Conservation (phyloP, 495 filamentous ascomycete genomes). For the Geopyxis carbonaria region DNA sequence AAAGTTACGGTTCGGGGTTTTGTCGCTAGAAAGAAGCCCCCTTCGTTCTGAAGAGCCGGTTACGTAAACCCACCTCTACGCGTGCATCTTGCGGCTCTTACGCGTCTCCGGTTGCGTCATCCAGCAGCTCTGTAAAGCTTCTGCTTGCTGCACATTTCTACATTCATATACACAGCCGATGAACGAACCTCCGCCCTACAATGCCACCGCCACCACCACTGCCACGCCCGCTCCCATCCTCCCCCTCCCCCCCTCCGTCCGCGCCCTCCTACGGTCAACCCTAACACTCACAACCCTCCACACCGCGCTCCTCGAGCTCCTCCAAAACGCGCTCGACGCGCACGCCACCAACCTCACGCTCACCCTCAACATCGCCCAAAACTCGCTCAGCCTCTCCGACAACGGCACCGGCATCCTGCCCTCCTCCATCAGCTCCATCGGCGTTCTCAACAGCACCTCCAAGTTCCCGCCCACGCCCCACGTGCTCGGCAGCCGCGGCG, state of each 20-base stretch:
- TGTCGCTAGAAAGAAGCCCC: too few species aligned
- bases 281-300: conserved; percentile 57
- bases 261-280: conserved; percentile 78
- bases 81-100: too few species aligned
- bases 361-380: conserved; percentile 56
- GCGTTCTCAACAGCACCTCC: conserved; percentile 65
- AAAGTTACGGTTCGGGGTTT: too few species aligned
- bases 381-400: conserved; percentile 73
- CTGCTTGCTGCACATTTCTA: not conserved
- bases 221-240: conserved; percentile 35
- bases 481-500: conserved; percentile 52
- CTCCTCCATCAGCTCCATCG: conserved; percentile 48
- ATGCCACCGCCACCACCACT: too few species aligned
- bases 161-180: not conserved
- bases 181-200: not conserved
- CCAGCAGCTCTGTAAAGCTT: too few species aligned
- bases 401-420: conserved; percentile 67
- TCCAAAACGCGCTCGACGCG: conserved; percentile 79
- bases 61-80: too few species aligned
- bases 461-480: conserved; percentile 35
- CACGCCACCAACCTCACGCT: conserved; percentile 51
- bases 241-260: conserved; percentile 54
- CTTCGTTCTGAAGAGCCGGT: too few species aligned
- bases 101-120: too few species aligned
- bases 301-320: conserved; percentile 53